A percentile compares a stretch with the other conserved stretches of the same genome.
phyloP scores from a whole-genome alignment of 208 protist species.

The Trypanosoma brucei region DNA sequence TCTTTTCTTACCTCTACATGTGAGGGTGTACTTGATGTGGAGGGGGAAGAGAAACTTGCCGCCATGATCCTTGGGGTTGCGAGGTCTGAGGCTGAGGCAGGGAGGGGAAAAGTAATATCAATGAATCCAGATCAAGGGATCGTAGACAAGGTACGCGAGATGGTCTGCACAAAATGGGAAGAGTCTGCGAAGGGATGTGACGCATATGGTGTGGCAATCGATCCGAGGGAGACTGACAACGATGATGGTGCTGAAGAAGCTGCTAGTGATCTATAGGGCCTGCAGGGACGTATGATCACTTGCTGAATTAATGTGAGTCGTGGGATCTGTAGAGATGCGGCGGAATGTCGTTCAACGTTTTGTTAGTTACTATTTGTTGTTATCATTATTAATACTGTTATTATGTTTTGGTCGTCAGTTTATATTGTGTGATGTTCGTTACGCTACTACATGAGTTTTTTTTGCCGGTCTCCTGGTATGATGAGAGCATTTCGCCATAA shows the following conservation, averaged over 20 bases:
- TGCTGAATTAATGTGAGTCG: no score
- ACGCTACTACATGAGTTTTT: constrained; percentile 6
- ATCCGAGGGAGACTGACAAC: background rate
- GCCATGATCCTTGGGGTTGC: background rate
- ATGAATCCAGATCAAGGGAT: background rate
- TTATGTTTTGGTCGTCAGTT: no score
- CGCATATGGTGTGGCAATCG: constrained; percentile 7
- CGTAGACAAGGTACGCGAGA: background rate
- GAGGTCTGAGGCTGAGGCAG: background rate
- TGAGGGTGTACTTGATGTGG: constrained; percentile 19
- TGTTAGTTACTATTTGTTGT: no score
- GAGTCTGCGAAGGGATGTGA: constrained; percentile 12
- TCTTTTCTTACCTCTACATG: constrained; percentile 21
- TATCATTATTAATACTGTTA: no score
- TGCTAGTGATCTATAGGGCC: background rate
- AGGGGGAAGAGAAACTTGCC: constrained; percentile 14
- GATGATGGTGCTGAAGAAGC: constrained; percentile 3
- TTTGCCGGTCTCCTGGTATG: no score
- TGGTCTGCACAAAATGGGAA: constrained; percentile 14
- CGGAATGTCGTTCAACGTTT: no score
- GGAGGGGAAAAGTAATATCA: background rate
- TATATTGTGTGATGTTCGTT: background rate
- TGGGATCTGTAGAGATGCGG: no score
- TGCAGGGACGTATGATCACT: no score
- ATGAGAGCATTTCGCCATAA: no score